Percentiles rank a stretch among this genome's conserved stretches.
phyloP scores from a whole-genome alignment of 2,329 filamentous ascomycete genomes.

The Colletotrichum sp. region DNA sequence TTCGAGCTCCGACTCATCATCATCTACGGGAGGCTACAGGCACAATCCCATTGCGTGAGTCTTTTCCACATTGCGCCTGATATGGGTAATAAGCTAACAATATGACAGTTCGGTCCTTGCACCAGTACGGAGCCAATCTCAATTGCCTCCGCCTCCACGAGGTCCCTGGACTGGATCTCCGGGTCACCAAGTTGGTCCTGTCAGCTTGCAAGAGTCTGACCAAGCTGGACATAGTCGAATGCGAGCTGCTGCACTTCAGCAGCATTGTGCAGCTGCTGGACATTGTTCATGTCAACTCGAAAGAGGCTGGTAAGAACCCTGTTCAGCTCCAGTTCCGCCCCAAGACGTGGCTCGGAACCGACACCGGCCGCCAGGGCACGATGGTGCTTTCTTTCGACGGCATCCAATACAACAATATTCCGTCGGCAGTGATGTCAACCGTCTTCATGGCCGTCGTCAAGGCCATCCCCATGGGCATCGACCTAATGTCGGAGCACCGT shows the following conservation, averaged over 20 bases:
- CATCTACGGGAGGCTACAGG: background rate
- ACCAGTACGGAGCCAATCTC: slow-evolving; percentile 18
- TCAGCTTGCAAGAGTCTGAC: slow-evolving; percentile 23
- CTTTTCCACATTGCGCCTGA: background rate
- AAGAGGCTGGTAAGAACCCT: slow-evolving; percentile 19
- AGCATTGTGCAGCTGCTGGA: slow-evolving; percentile 24
- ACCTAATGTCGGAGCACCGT: background rate
- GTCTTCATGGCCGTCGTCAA: slow-evolving; percentile 12
- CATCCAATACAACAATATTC: background rate
- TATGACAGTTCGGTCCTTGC: slow-evolving; percentile 2
- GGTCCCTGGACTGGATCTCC: slow-evolving; percentile 26
- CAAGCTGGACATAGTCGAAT: slow-evolving; percentile 29
- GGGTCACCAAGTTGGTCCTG: slow-evolving; percentile 24
- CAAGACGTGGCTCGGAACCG: background rate
- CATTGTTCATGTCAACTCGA: slow-evolving; percentile 21
- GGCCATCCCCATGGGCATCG: slow-evolving; percentile 7
- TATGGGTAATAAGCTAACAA: background rate
- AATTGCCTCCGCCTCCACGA: slow-evolving; percentile 28
- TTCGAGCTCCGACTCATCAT: background rate
- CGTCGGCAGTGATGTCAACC: background rate
- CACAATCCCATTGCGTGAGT: background rate
- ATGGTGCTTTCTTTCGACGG: slow-evolving; percentile 6
- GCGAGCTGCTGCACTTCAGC: slow-evolving; percentile 32
- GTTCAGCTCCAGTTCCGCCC: slow-evolving; percentile 15
- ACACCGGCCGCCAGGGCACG: background rate